A percentile compares a stretch with the other conserved stretches of the same genome.
Evolutionary conservation across 768 basidiomycete species (phyloP).

Genomic region (Gloeostereum incarnatum): DNA sequence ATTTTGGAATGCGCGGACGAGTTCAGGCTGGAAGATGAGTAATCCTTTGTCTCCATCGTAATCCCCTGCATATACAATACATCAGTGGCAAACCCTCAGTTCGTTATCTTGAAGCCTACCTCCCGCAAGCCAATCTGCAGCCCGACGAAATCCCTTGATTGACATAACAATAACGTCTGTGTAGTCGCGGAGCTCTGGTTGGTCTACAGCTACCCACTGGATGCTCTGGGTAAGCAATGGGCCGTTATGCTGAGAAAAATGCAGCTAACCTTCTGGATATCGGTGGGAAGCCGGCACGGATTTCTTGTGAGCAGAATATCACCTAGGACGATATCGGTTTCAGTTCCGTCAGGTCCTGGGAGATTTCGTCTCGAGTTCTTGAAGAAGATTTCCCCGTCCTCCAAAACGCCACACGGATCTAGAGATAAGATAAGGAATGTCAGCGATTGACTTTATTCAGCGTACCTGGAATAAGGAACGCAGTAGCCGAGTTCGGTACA

Average conservation of each 20-base stretch:
- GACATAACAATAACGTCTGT: conserved; percentile 29
- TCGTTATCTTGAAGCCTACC: conserved; percentile 16
- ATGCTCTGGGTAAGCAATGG: conserved; percentile 15
- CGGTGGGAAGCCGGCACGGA: conserved; percentile 39
- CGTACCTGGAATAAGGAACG: conserved; percentile 52
- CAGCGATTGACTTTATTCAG: no score
- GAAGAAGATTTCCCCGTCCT: conserved; percentile 28
- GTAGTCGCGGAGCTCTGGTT: conserved; percentile 24
- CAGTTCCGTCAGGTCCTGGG: conserved; percentile 17
- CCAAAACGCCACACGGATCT: conserved; percentile 23
- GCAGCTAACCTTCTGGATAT: conserved; percentile 31
- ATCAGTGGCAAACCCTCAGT: not conserved
- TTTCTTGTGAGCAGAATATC: conserved; percentile 33
- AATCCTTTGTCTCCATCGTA: conserved; percentile 33
- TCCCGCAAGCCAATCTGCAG: conserved; percentile 35
- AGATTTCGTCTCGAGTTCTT: conserved; percentile 22
- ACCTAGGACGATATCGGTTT: conserved; percentile 26
- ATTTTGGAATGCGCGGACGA: conserved; percentile 27
- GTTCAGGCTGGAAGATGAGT: conserved; percentile 28
- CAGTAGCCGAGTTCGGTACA: conserved; percentile 50
- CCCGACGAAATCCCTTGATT: conserved; percentile 20
- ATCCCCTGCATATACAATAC: conserved; percentile 18
- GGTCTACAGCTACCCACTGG: conserved; percentile 32
- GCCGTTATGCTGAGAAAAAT: not conserved
- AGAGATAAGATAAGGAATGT: no score